phyloP scores from a whole-genome alignment of 768 basidiomycete species.

The Termitomyces sp. region DNA sequence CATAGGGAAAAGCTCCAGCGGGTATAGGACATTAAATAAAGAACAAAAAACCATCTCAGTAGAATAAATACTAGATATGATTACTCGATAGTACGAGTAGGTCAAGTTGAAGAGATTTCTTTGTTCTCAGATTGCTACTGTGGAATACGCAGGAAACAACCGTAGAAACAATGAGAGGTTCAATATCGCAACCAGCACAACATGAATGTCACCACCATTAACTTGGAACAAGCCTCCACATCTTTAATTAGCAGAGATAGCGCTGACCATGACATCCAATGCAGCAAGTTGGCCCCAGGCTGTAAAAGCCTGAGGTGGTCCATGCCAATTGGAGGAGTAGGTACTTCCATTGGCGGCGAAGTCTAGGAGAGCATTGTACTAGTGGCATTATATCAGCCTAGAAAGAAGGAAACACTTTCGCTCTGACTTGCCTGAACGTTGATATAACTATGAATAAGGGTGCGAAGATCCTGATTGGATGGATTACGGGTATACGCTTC shows the following conservation, averaged over 20 bases:
- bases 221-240: background rate
- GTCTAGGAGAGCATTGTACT: conserved; percentile 51
- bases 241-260: conserved; percentile 29
- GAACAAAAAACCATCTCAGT: no score
- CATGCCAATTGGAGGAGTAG: conserved; percentile 46
- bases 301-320: conserved; percentile 42
- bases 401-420: background rate
- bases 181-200: background rate
- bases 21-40: no score
- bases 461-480: conserved; percentile 33
- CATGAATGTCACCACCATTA: background rate
- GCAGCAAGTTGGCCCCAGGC: conserved; percentile 50
- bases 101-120: no score
- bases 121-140: no score
- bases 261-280: conserved; percentile 38
- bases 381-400: background rate
- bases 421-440: conserved; percentile 41
- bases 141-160: no score
- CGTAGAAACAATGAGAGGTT: no score
- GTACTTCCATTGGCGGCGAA: conserved; percentile 39
- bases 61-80: no score
- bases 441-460: conserved; percentile 45
- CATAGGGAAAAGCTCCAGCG: no score
- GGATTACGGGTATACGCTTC: conserved; percentile 42
- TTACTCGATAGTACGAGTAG: no score